Conservation (phyloP, 768 basidiomycete genomes). For the Termitomyces sp. region DNA sequence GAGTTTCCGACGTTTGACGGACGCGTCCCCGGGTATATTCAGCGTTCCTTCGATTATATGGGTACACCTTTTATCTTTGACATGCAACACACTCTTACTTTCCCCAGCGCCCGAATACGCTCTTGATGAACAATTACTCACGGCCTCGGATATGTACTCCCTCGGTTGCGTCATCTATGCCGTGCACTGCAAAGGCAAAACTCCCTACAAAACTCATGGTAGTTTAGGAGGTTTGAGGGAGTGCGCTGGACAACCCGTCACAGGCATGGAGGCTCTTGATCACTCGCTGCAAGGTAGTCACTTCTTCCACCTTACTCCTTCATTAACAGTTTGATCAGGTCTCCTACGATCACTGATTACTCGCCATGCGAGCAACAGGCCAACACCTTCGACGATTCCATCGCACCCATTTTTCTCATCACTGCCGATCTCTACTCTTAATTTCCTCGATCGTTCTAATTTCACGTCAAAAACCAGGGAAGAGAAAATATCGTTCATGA, state of each 20-base stretch:
- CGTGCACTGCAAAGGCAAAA: constrained; percentile 82
- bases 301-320: background rate
- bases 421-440: constrained; percentile 90
- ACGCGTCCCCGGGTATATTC: constrained; percentile 71
- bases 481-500: constrained; percentile 96
- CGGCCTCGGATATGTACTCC: constrained; percentile 90
- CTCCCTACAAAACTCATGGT: constrained; percentile 85
- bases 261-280: constrained; percentile 63
- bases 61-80: constrained; percentile 42
- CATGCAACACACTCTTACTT: background rate
- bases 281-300: constrained; percentile 62
- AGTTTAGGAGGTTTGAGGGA: constrained; percentile 67
- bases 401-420: constrained; percentile 92
- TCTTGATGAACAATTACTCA: constrained; percentile 79
- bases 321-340: constrained; percentile 36
- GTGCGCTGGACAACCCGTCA: constrained; percentile 56
- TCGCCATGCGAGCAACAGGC: constrained; percentile 64
- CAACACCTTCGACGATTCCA: constrained; percentile 76
- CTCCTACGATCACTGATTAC: constrained; percentile 80
- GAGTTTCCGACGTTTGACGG: constrained; percentile 88
- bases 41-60: constrained; percentile 93
- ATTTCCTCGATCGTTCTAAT: constrained; percentile 92
- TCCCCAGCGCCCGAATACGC: constrained; percentile 86
- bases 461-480: constrained; percentile 93
- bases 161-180: constrained; percentile 90